Evolutionary conservation across 2,329 filamentous ascomycete species (phyloP), one percentile per base, ranked within the genome.

Genomic region (Aureobasidium mangrovei): DNA sequence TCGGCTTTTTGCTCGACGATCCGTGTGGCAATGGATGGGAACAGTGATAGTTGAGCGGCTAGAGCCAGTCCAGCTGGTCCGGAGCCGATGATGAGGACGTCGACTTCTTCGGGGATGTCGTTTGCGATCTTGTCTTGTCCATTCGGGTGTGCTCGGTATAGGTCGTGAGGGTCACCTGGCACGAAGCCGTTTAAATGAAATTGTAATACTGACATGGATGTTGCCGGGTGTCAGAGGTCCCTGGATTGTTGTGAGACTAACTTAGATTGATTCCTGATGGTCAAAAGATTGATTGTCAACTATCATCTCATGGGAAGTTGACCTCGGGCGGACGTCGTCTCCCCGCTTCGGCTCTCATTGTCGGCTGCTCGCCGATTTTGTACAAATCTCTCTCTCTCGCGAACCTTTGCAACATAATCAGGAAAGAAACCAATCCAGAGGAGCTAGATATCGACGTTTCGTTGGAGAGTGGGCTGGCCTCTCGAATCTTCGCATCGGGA

Each of bases 21-120:
- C 35, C 74, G 68, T 5, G 74, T 71, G 4, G 70, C 71, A 56
- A 79, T 71, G 18, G 72, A 72, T n/a, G 64, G 60, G 58, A 72
- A 77, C 40, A 70, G 69, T 7, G 74, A 68, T 63, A 78, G 71
- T 70, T 77, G 78, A 9, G 72, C 72, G 9, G 74, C 74, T n/a
- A 73, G 69, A 64, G 78, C 74, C 7, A 77, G 65, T 9, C 71
- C 66, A 42, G 67, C 67, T 28, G 77, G 77, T 9, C 77, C 77
- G 12, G 76, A 76, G 18, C 77, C 77, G 6, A 78, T 63, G 39
- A 79, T 75, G 4, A 77, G 62, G 24, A 76, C 73, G 62, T 77
- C 73, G 31, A 72, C 69, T 27, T 40, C 42, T 44, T 46, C 54
- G n/a, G 56, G 60, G 29, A 61, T 57, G 44, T 67, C 62, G 55